Percentiles rank a stretch among this genome's conserved stretches.
Evolutionary conservation across 140 eudicot species (phyloP).

Genomic region (Erigeron philadelphicus): DNA sequence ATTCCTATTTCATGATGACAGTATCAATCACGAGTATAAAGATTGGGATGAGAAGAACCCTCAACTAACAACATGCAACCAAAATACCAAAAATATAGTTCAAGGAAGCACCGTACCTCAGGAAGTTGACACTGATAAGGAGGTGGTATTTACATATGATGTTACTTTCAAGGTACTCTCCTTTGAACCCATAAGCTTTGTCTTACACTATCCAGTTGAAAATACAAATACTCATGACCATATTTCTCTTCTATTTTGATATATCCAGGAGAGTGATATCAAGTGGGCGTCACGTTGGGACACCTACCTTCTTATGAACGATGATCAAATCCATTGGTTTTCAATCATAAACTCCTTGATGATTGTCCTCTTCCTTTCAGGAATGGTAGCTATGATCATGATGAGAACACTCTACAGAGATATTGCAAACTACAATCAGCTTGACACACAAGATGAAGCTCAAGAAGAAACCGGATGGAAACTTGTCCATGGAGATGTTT

Average conservation of each 20-base stretch:
- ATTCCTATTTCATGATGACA: conserved; percentile 26
- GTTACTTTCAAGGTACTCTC: conserved; percentile 76
- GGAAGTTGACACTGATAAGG: conserved; percentile 75
- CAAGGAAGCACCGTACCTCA: conserved; percentile 85
- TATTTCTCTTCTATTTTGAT: not conserved
- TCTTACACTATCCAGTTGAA: not conserved
- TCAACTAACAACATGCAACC: conserved; percentile 78
- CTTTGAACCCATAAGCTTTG: conserved; percentile 7
- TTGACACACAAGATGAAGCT: conserved; percentile 39
- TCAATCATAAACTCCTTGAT: conserved; percentile 82
- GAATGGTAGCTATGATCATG: conserved; percentile 98
- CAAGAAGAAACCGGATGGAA: conserved; percentile 56
- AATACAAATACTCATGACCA: conserved; percentile 8
- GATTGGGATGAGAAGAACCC: conserved; percentile 92
- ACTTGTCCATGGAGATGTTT: conserved; percentile 47
- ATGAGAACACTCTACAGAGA: conserved; percentile 84
- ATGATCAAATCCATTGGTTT: conserved; percentile 94
- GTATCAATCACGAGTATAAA: conserved; percentile 83
- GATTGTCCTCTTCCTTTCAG: conserved; percentile 89
- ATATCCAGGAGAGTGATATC: conserved; percentile 63
- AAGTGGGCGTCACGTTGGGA: conserved; percentile 99
- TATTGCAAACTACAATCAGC: conserved; percentile 47
- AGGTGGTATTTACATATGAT: conserved; percentile 72
- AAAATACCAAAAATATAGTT: conserved; percentile 69
- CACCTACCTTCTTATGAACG: conserved; percentile 89